Base-by-base conservation (phyloP, 2,329 filamentous ascomycete species). In the Hypoxylon sp. region DNA sequence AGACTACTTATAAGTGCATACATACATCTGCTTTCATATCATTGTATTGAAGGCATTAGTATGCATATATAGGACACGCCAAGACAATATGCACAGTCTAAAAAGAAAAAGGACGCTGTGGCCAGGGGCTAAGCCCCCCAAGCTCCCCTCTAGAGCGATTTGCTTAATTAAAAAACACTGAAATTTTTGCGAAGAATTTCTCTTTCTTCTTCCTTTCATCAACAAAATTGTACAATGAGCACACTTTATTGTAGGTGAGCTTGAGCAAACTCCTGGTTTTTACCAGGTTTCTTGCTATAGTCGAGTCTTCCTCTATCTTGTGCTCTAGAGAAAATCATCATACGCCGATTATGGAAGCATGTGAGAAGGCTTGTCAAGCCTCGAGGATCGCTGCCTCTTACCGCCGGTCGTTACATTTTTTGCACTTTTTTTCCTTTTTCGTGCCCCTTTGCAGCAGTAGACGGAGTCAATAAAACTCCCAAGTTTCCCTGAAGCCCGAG, bases 221-320 rank as follows among this genome's bases (percentile, higher is more conserved):
- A 74, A 75, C 67, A 64, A n/a, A n/a, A 84, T 84, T 86, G 84
- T 86, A 85, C 79, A 77, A n/a, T 75, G 82, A 71, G 79, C 82
- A 83, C 79, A 80, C 67, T 83, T 84, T 87, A 87, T 87, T 86
- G 84, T 87, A 82, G 84, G 83, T 81, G 78, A 79, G 77, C 82
- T 85, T 80, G 81, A 69, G 75, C 75, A 57, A 69, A 69, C 63
- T 63, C 52, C 66, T 71, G 67, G 72, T 67, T 67, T 65, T 60
- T n/a, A n/a, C 63, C 63, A 66, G 66, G 64, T 53, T 48, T 63
- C 69, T 65, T 71, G 75, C 71, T 73, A 75, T 75, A 72, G 71
- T 86, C 81, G 78, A 84, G 82, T 83, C 76, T 76, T 81, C 82
- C 84, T 87, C 84, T 87, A 87, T 87, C 83, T 82, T 85, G 81